Base-by-base conservation (phyloP, 192 early-diverging fungal species). In the Coemansia sp. region DNA sequence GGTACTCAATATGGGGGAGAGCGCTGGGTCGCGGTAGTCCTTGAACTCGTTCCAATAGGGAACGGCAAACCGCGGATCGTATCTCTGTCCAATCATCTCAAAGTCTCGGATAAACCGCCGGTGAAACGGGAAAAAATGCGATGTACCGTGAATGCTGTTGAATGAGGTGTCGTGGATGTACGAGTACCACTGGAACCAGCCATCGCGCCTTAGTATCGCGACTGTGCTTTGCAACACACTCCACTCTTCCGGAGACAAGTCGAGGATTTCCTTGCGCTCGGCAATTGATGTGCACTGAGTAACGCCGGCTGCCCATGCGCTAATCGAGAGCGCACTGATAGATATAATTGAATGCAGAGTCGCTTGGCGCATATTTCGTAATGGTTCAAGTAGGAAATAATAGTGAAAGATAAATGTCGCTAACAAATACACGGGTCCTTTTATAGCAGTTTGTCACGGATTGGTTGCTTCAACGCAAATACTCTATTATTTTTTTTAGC, bases 31-130 rank as follows among this genome's bases (percentile, higher is more conserved):
- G 74, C 73, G 70, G 44, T 75, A 84, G 76, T 87, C 85, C n/a
- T 76, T 70, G 39, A 78, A 52, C 69, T 70, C 76, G 52, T 87
- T 81, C 85, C 85, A 87, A 74, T 87, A 87, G 18, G 85, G 85
- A 24, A 84, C 41, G 18, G 62, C 76, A 65, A 87, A 78, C 7
- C n/a, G 41, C 13, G 75, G 43, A 60, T 75, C 47, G 55, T 78
- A 76, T 24, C 55, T 60, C 53, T 76, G 80, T 0, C 86, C 78
- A 5, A 68, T 73, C 6, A 34, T 55, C 73, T 90, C 87, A 74
- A 86, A 89, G 38, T 76, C 78, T 33, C 61, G 57, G 36, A 84
- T 38, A 62, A 81, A 81, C 62, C 78, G 75, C 46, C 85, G 78
- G 69, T 87, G 85, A 62, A 72, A 83, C 10, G 85, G 85, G 65